Evolutionary conservation across 768 basidiomycete genomes (phyloP).

Genomic region (Lepiota subincarnata): DNA sequence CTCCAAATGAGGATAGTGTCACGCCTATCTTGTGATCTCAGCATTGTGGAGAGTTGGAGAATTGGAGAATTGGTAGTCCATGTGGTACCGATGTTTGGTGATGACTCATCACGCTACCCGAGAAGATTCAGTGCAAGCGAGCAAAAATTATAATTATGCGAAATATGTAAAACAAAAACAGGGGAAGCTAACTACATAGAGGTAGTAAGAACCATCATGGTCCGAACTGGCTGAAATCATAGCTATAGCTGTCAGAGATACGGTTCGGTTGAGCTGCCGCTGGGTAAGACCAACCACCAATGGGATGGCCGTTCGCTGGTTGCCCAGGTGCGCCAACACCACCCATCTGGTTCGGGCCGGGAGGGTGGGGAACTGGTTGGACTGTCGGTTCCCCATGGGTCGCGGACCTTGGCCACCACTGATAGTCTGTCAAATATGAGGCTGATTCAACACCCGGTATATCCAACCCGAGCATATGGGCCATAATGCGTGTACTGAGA

Average conservation of each 20-base stretch:
- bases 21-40: not conserved
- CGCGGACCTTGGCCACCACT: conserved; percentile 57
- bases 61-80: not conserved
- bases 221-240: conserved; percentile 10
- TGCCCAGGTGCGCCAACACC: not conserved
- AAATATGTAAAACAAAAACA: not conserved
- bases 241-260: conserved; percentile 10
- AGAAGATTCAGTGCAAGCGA: not conserved
- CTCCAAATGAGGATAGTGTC: not conserved
- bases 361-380: not conserved
- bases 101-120: not conserved
- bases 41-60: not conserved
- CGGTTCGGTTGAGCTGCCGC: not conserved
- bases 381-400: not conserved
- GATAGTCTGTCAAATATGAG: conserved; percentile 53
- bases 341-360: not conserved
- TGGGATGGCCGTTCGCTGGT: not conserved
- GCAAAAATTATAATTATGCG: not conserved
- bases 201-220: not conserved
- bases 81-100: not conserved
- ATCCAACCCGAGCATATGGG: conserved; percentile 67
- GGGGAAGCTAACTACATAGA: not conserved
- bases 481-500: conserved; percentile 62
- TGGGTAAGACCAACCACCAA: conserved; percentile 7
- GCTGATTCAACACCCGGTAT: conserved; percentile 62